Evolutionary conservation across 2,329 filamentous ascomycete genomes (phyloP), one percentile per base, ranked within the genome.

Genomic region (Helotiales sp.): DNA sequence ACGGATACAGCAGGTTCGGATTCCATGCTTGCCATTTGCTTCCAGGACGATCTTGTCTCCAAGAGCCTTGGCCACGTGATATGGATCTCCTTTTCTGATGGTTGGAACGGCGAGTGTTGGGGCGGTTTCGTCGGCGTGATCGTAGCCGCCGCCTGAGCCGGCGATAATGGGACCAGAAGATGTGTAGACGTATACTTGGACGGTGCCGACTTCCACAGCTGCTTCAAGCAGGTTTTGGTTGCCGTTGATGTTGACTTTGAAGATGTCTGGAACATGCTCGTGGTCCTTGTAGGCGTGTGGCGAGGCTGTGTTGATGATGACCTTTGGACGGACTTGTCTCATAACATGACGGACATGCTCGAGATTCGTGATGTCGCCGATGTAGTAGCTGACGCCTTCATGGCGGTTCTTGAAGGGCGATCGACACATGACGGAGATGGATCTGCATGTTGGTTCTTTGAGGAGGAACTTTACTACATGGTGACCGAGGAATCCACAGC

Each of bases 301-400:
- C 78, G 82, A 61, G 3, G 83, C 84, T 6, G 84, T 85, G 75
- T 85, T 82, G 71, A 85, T 81, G 63, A 85, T 81, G 17, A 81
- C 80, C 59, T 81, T 79, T 15, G 82, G 81, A 69, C 78, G 80
- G 65, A 83, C 71, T 69, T 80, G 76, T 17, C 72, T 66, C 67
- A 85, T 81, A 24, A 85, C 72, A 55, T 75, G 71, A 65, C 78
- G 74, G 73, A 83, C 79, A 28, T 78, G 75, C 3, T 78, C 77
- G 28, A 76, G 73, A 65, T 83, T 79, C 64, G 83, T 85, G 69
- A 86, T 81, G 71, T 85, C 83, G 72, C 79, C 82, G 67, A 82
- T 80, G 70, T 84, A 78, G 75, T 86, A 85, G 24, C 79, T 78
- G 52, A 83, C 82, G 6, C 61, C 65, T 17, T 64, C 49, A 34